Evolutionary conservation across 2,329 filamentous ascomycete species (phyloP), one percentile per base, ranked within the genome.

Genomic region (Colletotrichum sp.): DNA sequence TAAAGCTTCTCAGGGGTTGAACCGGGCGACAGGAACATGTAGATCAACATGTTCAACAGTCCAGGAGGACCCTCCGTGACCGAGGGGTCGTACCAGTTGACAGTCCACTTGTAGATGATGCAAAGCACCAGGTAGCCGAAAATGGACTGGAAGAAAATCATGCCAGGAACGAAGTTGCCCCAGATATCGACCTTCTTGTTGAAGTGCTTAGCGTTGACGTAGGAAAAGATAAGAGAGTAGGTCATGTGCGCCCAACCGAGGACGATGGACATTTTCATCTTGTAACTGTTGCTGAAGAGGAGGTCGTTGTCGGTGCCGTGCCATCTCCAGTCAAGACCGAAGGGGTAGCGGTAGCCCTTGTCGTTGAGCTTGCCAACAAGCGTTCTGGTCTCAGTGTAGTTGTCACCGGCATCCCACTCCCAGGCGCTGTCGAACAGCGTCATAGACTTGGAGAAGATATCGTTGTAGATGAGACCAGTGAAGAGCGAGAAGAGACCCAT

Each of bases 191-290:
- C 95, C 63, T 95, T 95, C 78, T 94, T 95, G 89, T 96, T 96
- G 90, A 99, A 99, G 86, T 98, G 95, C 73, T 94, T 93, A 66
- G 96, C 96, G 83, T 99, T 99, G 89, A 98, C 92, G 82, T 95
- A 97, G 28, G 97, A 94, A 83, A 98, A 94, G 88, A 95, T 96
- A 62, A 99, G 92, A 21, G 97, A 99, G 88, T 98, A 99, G 5
- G 97, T 99, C 97, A 99, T 99, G 88, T 98, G 96, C 75, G 92
- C 92, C 97, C 98, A 99, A 85, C 98, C 97, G 79, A 99, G 91
- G 79, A 99, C 92, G 83, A 99, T 98, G 88, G 95, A 98, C 87
- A 99, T 95, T 90, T 99, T 99, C 97, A 99, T 99, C 93, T 99
- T 99, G 91, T 97, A 98, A 86, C 95, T 98, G 94, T 99, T 99